Evolutionary conservation across 176 grass and related monocot species (phyloP), one percentile per base, ranked within the genome.

Genomic region (Olyra latifolia): DNA sequence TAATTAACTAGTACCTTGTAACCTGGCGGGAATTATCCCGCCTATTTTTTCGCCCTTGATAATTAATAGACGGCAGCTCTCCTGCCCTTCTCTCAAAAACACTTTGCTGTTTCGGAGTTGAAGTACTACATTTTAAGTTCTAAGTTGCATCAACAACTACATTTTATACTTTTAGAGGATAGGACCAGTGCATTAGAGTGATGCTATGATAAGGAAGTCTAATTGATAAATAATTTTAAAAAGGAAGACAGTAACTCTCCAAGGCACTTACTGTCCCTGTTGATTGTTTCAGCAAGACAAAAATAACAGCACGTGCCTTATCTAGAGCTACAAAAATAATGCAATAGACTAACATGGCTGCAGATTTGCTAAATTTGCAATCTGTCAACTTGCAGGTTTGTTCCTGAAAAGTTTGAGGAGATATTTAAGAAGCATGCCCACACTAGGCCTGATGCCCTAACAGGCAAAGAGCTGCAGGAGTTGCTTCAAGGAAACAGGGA

Each of bases 351-450:
- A 45, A 16, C 24, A 28, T 45, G 10, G 44, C 4, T 52, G n/a
- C 45, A 64, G 3, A 47, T 53, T 46, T 80, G 27, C 71, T 40
- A 46, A 80, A 16, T 5, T 47, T 12, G 39, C 20, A 45, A 39
- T 47, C 4, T 72, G 15, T 61, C 2, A 10, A 70, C 61, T 56
- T 56, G 47, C 25, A 95, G 93, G 66, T 95, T 95, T 57, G 87
- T 90, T 48, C 81, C 76, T 17, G 84, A 87, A 79, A 95, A 95
- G 54, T 95, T 95, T 45, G 89, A 92, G 60, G 81, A 92, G 74
- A 90, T 95, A 42, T 95, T 95, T 77, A 79, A 85, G 74, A 92
- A 95, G 82, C 68, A 92, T 81, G 89, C 87, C 12, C 77, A 81
- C 30, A 88, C 89, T 4, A 87, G 86, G 76, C 84, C 77, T 25